Base-by-base conservation (phyloP, 2,329 filamentous ascomycete genomes). In the Colletotrichum costaricense region DNA sequence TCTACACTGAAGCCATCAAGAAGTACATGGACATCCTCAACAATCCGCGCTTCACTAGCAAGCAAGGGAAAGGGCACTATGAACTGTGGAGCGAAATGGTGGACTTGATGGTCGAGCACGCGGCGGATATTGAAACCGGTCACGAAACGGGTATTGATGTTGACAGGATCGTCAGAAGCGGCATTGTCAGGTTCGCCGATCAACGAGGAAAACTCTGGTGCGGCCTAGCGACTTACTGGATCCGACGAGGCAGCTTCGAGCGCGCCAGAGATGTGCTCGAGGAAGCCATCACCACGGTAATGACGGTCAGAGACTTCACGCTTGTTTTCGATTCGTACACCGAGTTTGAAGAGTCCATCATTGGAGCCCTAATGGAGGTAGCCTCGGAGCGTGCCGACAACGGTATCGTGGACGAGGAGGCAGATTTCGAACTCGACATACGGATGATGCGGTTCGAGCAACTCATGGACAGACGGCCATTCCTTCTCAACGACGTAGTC, bases 41-140 rank as follows among this genome's bases (percentile, higher is more conserved):
- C 86, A 95, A 98, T 78, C 90, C 94, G 3, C 92, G 92, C 46
- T 98, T 99, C 84, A 91, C 92, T 80, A 98, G 96, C 84, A 98
- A 97, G 84, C 92, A 97, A 76, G 94, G 94, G 73, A 98, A 98
- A 83, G 96, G 97, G 0, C 94, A 96, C 75, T 99, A 97, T 81
- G 95, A 99, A 82, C 88, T 99, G 62, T 99, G 97, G 97, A 97
- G 92, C 75, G 97, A 99, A 81, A 97, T 99, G 94, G 92, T 98
- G 46, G 97, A 99, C 79, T 82, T 98, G 76, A 87, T 99, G 58
- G 97, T 99, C 56, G 94, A 94, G 73, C 95, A 98, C 81, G 97
- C 97, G 4, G 93, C 93, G 78, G 91, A 97, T 55, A 92, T 99
- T 62, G 91, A 97, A 78, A 93, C 94, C 6, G 92, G 93, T 16